Evolutionary conservation across 352 stramenopile genomes (phyloP), one percentile per base, ranked within the genome.

Genomic region (Globisporangium abappressorium): DNA sequence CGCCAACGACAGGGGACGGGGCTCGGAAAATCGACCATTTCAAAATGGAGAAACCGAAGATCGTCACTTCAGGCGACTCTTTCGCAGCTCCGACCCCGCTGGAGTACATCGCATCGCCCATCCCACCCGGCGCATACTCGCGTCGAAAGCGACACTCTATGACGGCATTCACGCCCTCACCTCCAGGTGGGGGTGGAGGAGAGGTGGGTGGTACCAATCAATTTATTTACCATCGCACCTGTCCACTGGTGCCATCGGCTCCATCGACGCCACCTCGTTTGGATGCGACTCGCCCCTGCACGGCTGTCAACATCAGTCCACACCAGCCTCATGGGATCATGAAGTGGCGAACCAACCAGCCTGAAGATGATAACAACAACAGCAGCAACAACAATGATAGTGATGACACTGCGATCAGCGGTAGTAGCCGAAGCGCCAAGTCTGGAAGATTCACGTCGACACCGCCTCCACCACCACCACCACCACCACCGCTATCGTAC

Each of bases 91-190:
- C 69, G 2, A 71, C 69, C 2, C 69, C 75, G 28, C 80, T 79
- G 7, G 80, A 88, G 66, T 90, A 90, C 66, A 82, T 79, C 11
- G 76, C 85, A 49, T 91, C 84, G 20, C 82, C 82, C 0, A 68
- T 90, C 20, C 70, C 41, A 49, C 15, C 80, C 46, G 76, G 73
- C 20, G 66, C 57, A 15, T 78, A 77, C 43, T 86, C 74, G 73
- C 69, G 78, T 24, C 75, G 76, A 26, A 88, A 89, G 55, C 63
- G 77, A 0, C 85, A 86, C 36, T 89, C 80, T 0, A 85, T 89
- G 62, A 84, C 77, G 1, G 68, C 77, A 26, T 61, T 63, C 43
- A 62, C 56, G 14, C 60, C 67, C 12, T 47, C 61, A 5, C 69
- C 68, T 24, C 71, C 70, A 33, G 30, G 56, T 28, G 14, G 70